Evolutionary conservation across 441 rosid genomes (phyloP), one percentile per base, ranked within the genome.

Genomic region (Corymbia calophylla): DNA sequence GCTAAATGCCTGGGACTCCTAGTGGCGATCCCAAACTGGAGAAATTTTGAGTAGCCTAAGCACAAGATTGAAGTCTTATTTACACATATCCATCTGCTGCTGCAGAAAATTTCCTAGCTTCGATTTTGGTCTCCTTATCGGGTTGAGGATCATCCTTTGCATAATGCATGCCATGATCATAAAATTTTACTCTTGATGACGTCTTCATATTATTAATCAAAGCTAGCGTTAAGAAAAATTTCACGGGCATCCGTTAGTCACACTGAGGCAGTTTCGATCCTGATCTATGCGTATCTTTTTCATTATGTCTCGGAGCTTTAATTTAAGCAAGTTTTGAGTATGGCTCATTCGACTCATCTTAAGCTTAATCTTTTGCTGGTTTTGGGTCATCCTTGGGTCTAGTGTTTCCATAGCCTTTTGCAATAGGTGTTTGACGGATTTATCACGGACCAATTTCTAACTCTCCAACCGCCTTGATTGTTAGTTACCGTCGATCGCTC

Each of bases 21-120:
- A 54, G 49, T 73, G 90, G 81, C 84, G 91, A 87, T 21, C 19
- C 48, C 66, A 89, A 92, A 62, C 88, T 87, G 66, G 90, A 58
- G 68, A 91, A 89, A 89, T 86, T 53, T 66, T 5, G 47, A 91
- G 77, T 62, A 93, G 94, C 84, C 70, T 80, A 70, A 94, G 94
- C 91, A 88, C 77, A 27, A 93, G 88, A 87, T 92, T 95, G 48
- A 91, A 89, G 88, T 87, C 93, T 54, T 88, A 91, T 87, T 85
- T 91, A 27, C 17, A 44, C 55, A 58, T 85, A 58, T 85, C 66
- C 91, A 89, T 48, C 87, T 90, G n/a, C 88, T 90, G 87, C 87
- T 88, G 88, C 88, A 89, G 88, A 95, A 93, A 93, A 88, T 92
- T 95, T 87, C 96, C 97, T 58, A 93, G 95, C 93, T 95, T 95